Base-by-base conservation (phyloP, 768 basidiomycete species). In the Boletus rex-veris region DNA sequence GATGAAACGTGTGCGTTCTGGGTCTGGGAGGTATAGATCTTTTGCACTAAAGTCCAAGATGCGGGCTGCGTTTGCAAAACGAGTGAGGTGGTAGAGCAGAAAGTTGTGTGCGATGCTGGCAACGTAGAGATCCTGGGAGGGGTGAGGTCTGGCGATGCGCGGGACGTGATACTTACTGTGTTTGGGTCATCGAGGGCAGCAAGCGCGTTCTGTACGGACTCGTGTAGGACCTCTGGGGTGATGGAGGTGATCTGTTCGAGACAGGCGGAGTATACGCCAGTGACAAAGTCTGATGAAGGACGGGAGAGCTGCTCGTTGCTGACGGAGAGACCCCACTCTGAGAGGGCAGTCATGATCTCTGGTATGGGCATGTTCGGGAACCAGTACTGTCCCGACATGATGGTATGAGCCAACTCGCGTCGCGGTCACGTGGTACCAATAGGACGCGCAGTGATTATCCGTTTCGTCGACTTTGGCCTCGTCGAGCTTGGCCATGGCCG, bases 1-100 rank as follows among this genome's bases (percentile, higher is more conserved):
- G 38, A 89, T 75, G 48, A 80, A 77, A 28, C 86, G 78, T 0
- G 92, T 90, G 28, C 94, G 84, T 39, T 85, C 80, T 26, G 82
- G 73, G 8, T 90, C 86, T 1, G 94, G 94, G 43, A 75, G 77
- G 51, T 77, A 76, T 16, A 96, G 68, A 59, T 97, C 94, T 58
- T 77, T 82, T 49, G 88, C 74, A 57, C 78, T 84, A 68, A 96
- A 94, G 66, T 88, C 84, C 50, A 86, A 80, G 37, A 90, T 81
- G 61, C 84, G 77, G 6, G 91, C 87, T 0, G 89, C 85, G 46
- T 71, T 76, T 3, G 89, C 88, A 31, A 93, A 81, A 41, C 89
- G 84, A 24, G 80, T 75, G 87, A 91, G 72, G 63, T 92, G 89
- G 64, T 82, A 80, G 11, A 88, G 73, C 45, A 91, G 74, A 35